Conservation (phyloP, 106 monocot genomes). For the Dendrobium huoshanense region DNA sequence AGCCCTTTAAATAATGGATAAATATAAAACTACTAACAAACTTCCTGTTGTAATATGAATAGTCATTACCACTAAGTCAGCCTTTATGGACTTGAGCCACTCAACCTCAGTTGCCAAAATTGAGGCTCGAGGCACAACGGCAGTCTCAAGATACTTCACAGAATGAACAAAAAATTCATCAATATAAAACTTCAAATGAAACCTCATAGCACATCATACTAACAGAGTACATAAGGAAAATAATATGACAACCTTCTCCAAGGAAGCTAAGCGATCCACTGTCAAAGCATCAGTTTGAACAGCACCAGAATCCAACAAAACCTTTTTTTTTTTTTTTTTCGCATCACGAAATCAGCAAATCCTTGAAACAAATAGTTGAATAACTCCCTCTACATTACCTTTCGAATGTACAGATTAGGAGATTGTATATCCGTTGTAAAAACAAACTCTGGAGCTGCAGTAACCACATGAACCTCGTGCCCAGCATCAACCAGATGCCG, state of each 20-base stretch:
- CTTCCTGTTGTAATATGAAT: too few relatives aligned
- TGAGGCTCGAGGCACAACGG: constrained; percentile 66
- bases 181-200: background rate
- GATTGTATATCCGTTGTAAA: constrained; percentile 81
- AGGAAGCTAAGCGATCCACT: constrained; percentile 45
- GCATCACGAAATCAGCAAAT: background rate
- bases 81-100: constrained; percentile 76
- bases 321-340: constrained; percentile 21
- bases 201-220: background rate
- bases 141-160: constrained; percentile 73
- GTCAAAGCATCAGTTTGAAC: constrained; percentile 64
- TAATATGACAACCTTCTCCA: constrained; percentile 29
- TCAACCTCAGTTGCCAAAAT: constrained; percentile 74
- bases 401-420: constrained; percentile 66
- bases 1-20: too few relatives aligned
- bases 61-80: constrained; percentile 61
- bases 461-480: constrained; percentile 76
- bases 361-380: background rate
- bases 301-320: constrained; percentile 57
- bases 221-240: background rate
- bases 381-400: constrained; percentile 22
- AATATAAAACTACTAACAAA: too few relatives aligned
- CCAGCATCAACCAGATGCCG: constrained; percentile 63
- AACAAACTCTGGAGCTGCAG: constrained; percentile 79
- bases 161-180: background rate